Evolutionary conservation across 768 basidiomycete genomes (phyloP), one percentile per base, ranked within the genome.

Genomic region (Lactarius quietus): DNA sequence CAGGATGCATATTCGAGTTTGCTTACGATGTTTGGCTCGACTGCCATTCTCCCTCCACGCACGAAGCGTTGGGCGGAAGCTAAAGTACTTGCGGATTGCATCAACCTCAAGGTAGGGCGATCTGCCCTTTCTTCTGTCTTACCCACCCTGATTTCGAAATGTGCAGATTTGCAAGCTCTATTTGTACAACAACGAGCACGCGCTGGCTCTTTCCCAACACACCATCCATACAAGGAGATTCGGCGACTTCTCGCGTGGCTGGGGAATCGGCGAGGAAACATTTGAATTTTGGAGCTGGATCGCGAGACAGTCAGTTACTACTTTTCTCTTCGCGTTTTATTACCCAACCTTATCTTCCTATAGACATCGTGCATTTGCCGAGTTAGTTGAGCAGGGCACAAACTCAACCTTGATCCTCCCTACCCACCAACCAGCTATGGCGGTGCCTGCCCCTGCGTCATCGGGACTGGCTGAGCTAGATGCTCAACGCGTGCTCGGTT

Each of bases 31-130:
- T 96, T 98, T 72, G 86, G 88, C 3, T 93, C 93, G 8, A 90
- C 89, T 2, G 86, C 87, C 6, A 89, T 92, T 57, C 78, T 97
- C 9, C 92, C 92, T 1, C 94, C 95, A 6, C 85, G 96, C 10
- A 98, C 95, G 1, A 99, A 98, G 74, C 83, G 96, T 35, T 98
- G 96, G 96, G 95, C 95, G 18, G 97, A 99, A 75, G 96, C 96
- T 3, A 97, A 95, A 75, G 97, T 98, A 2, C 82, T 98, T 2
- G 94, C 93, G 0, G 97, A 99, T 73, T 92, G 93, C 69, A 88
- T 98, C 67, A 92, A 88, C 64, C 80, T 97, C 73, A 95, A 97
- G 80, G 95, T 92, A 66, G 62, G 76, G 66, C 10, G 9, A 35
- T 65, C 15, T 17, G 17, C 12, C 8, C 51, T 23, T 33, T 20